Conservation (phyloP, 2,329 filamentous ascomycete species). For the Beauveria varroae region DNA sequence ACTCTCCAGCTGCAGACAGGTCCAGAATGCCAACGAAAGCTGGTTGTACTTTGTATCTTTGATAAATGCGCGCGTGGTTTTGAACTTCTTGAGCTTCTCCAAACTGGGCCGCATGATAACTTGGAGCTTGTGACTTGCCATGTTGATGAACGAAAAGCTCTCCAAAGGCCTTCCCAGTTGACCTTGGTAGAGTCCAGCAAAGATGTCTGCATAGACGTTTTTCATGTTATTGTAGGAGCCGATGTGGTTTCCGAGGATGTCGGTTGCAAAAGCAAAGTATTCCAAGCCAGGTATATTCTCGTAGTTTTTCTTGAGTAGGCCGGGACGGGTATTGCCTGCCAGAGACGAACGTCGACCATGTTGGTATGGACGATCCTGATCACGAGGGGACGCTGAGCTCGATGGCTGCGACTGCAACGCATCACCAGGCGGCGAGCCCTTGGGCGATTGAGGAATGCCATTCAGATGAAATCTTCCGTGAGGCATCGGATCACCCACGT, state of each 20-base stretch:
- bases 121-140: constrained; percentile 52
- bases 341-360: constrained; percentile 45
- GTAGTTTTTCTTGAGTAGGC: constrained; percentile 50
- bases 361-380: constrained; percentile 34
- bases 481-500: constrained; percentile 22
- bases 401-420: constrained; percentile 42
- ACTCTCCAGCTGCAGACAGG: constrained; percentile 76
- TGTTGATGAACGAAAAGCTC: constrained; percentile 60
- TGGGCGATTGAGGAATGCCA: constrained; percentile 43
- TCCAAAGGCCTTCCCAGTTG: constrained; percentile 82
- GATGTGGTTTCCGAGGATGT: constrained; percentile 75
- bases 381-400: constrained; percentile 44
- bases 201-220: constrained; percentile 75
- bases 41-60: constrained; percentile 47
- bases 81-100: constrained; percentile 37
- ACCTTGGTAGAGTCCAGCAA: constrained; percentile 82
- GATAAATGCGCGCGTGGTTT: constrained; percentile 29
- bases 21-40: constrained; percentile 78
- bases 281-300: constrained; percentile 84
- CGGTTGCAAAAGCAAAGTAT: constrained; percentile 79
- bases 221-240: constrained; percentile 74
- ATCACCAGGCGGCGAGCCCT: constrained; percentile 43
- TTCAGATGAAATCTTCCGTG: constrained; percentile 37
- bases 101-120: constrained; percentile 66
- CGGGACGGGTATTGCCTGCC: constrained; percentile 31